Evolutionary conservation across 1,284 basidiomycete genomes (phyloP).

Genomic region (Bjerkandera adusta): DNA sequence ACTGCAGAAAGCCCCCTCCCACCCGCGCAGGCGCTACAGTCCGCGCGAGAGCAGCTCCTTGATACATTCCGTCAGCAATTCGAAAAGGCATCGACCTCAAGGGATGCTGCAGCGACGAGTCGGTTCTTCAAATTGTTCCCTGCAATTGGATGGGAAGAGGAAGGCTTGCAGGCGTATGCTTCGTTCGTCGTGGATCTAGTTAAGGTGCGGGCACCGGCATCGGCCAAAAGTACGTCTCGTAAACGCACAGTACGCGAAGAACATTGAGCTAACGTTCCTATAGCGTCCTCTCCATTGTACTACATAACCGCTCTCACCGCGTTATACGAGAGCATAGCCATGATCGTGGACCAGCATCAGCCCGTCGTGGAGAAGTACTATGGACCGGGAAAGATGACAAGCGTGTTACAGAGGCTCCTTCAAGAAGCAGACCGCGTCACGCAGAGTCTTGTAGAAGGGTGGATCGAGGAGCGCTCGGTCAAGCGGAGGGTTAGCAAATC

Average conservation of each 20-base stretch:
- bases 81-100: conserved; percentile 69
- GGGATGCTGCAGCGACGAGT: conserved; percentile 86
- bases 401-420: conserved; percentile 76
- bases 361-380: conserved; percentile 98
- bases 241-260: conserved; percentile 1
- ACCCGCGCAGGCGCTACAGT: conserved; percentile 79
- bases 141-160: conserved; percentile 85
- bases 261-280: conserved; percentile 4
- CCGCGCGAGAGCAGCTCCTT: conserved; percentile 75
- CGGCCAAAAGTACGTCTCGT: conserved; percentile 69
- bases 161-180: conserved; percentile 93
- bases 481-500: conserved; percentile 68
- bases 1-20: conserved; percentile 85
- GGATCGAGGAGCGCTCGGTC: conserved; percentile 86
- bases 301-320: conserved; percentile 86
- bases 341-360: conserved; percentile 97
- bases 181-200: conserved; percentile 92
- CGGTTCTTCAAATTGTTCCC: conserved; percentile 98
- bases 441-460: conserved; percentile 73
- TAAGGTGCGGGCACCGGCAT: conserved; percentile 69
- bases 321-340: conserved; percentile 92
- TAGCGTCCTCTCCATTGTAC: conserved; percentile 87
- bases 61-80: conserved; percentile 80
- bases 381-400: conserved; percentile 81
- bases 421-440: conserved; percentile 88